These are phyloP conservation scores for Coemansia sp. DNA, from an alignment of 192 early-diverging fungal species.

Conservation along the genomic window DNA sequence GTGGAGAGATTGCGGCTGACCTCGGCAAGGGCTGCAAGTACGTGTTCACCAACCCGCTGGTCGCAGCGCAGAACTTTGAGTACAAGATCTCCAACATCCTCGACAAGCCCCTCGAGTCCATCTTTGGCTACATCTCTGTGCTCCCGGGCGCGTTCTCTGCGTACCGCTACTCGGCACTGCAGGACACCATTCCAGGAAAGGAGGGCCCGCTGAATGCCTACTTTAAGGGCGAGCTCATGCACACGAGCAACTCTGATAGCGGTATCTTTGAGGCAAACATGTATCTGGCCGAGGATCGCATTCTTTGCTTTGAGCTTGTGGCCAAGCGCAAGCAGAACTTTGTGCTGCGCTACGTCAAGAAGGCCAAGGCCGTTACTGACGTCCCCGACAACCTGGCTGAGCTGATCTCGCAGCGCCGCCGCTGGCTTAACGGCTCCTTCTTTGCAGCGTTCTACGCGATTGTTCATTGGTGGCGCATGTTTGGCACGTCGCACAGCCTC, in stretches of 20 bases:
- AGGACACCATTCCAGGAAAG: conserved; percentile 59
- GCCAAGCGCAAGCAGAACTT: conserved; percentile 75
- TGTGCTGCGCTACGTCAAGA: conserved; percentile 85
- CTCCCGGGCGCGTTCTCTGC: conserved; percentile 96
- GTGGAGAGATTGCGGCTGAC: conserved; percentile 90
- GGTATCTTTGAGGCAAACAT: conserved; percentile 86
- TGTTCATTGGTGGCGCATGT: conserved; percentile 72
- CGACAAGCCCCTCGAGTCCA: conserved; percentile 93
- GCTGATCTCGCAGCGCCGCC: conserved; percentile 93
- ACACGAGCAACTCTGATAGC: conserved; percentile 64
- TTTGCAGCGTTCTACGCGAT: conserved; percentile 89
- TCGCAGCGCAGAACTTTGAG: conserved; percentile 96
- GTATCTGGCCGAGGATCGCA: conserved; percentile 92
- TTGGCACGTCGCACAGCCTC: conserved; percentile 69
- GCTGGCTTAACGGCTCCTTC: conserved; percentile 96
- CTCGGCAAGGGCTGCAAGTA: conserved; percentile 68
- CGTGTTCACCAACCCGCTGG: conserved; percentile 75
- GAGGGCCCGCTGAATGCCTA: conserved; percentile 73
- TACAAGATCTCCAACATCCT: conserved; percentile 98
- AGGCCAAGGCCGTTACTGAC: conserved; percentile 88
- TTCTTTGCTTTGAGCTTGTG: conserved; percentile 92
- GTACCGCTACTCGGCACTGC: conserved; percentile 83
- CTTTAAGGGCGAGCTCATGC: conserved; percentile 89
- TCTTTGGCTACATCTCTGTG: conserved; percentile 94
- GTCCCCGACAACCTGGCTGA: conserved; percentile 86